phyloP scores from a whole-genome alignment of 352 stramenopile species.

The Phytophthora quininea region DNA sequence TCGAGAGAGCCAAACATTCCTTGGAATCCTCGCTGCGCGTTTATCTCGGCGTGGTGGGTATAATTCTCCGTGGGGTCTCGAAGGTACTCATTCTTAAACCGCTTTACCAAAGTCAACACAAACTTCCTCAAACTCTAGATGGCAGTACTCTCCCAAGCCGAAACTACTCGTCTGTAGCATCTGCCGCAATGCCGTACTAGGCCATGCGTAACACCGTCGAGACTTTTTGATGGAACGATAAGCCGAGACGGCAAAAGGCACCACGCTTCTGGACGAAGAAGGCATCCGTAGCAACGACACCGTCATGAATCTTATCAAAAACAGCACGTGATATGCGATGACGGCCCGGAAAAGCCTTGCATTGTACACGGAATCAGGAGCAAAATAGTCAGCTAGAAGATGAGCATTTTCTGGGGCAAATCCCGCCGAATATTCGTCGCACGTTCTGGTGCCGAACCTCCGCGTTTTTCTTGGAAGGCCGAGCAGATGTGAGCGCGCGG shows the following conservation, averaged over 20 bases:
- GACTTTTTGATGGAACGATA: conserved; percentile 17
- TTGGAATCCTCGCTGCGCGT: conserved; percentile 19
- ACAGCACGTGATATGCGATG: neutral
- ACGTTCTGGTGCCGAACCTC: neutral
- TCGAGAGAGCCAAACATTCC: conserved; percentile 31
- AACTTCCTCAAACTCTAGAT: conserved; percentile 17
- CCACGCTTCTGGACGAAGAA: neutral
- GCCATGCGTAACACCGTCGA: conserved; percentile 19
- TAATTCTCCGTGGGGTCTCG: conserved; percentile 11
- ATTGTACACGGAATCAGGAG: neutral
- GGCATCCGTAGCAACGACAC: neutral
- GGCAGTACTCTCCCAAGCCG: conserved; percentile 3
- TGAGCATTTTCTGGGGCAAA: neutral
- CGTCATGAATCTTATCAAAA: neutral
- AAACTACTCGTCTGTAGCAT: conserved; percentile 22
- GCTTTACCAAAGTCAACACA: conserved; percentile 4
- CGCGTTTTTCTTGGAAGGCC: neutral
- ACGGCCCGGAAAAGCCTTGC: neutral
- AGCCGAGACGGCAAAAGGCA: neutral
- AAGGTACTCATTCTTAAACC: conserved; percentile 17
- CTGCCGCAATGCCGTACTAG: conserved; percentile 16
- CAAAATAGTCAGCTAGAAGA: neutral
- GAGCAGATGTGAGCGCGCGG: neutral
- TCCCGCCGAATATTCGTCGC: neutral
- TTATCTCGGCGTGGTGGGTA: neutral